Conservation (phyloP, 805 yeast species). For the Saturnispora saitoi region DNA sequence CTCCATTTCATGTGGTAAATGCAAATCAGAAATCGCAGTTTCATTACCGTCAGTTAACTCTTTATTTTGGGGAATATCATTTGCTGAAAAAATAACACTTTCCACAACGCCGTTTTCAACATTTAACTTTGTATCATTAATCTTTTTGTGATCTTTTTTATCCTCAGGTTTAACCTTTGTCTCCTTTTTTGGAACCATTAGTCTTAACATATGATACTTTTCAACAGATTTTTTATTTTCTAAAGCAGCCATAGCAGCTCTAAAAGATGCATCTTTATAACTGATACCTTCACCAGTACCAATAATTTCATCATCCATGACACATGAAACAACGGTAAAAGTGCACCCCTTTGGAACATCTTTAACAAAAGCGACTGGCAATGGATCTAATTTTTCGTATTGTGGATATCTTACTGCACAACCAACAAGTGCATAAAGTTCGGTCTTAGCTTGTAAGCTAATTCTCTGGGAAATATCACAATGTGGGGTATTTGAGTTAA, state of each 20-base stretch:
- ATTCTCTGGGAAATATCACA: constrained; percentile 28
- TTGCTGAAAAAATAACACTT: not conserved
- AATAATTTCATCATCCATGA: constrained; percentile 53
- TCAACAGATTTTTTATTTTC: constrained; percentile 50
- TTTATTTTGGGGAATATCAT: not conserved
- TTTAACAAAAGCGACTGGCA: not conserved
- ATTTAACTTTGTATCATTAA: not conserved
- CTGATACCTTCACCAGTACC: constrained; percentile 69
- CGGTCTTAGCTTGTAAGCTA: constrained; percentile 64
- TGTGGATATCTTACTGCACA: constrained; percentile 56
- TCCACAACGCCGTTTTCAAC: not conserved
- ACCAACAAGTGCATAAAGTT: constrained; percentile 72
- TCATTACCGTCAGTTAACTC: not conserved
- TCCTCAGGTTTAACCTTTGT: constrained; percentile 13
- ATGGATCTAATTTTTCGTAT: constrained; percentile 35
- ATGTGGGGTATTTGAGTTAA: constrained; percentile 2
- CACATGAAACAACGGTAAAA: constrained; percentile 39
- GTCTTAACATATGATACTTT: constrained; percentile 50
- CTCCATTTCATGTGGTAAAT: not conserved
- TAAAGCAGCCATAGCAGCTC: constrained; percentile 81
- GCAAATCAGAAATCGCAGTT: not conserved
- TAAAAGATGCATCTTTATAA: constrained; percentile 66
- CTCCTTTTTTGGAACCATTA: constrained; percentile 38
- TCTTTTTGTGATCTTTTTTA: not conserved
- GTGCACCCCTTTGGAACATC: constrained; percentile 26